phyloP scores from a whole-genome alignment of 129 eudicot species.

The Oenanthe sinensis region DNA sequence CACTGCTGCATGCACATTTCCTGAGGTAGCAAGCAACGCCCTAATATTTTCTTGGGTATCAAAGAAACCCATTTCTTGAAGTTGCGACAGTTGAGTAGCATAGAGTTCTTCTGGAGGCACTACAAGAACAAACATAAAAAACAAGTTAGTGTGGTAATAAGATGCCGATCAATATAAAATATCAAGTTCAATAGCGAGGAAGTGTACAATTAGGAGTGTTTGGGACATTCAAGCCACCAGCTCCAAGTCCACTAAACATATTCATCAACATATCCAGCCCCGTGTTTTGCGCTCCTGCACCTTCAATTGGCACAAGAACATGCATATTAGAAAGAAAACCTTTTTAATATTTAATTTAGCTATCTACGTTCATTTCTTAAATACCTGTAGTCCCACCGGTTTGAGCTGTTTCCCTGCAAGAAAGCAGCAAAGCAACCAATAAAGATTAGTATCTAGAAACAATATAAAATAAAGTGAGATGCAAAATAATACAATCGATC shows the following conservation, averaged over 20 bases:
- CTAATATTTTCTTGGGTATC: slow-evolving; percentile 81
- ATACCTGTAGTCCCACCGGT: slow-evolving; percentile 48
- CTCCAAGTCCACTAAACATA: slow-evolving; percentile 70
- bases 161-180: not conserved
- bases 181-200: not conserved
- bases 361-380: not conserved
- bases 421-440: slow-evolving; percentile 1
- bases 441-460: not conserved
- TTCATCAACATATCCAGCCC: slow-evolving; percentile 63
- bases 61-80: slow-evolving; percentile 93
- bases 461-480: not conserved
- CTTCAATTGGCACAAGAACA: slow-evolving; percentile 4
- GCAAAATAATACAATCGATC: not conserved
- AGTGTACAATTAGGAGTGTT: slow-evolving; percentile 48
- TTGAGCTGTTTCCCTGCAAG: slow-evolving; percentile 60
- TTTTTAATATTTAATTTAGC: not conserved
- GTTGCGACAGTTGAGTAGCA: slow-evolving; percentile 80
- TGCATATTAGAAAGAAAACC: not conserved
- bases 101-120: slow-evolving; percentile 90
- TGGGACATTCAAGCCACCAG: slow-evolving; percentile 39
- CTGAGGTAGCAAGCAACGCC: slow-evolving; percentile 70
- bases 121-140: slow-evolving; percentile 16
- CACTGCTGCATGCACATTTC: slow-evolving; percentile 95
- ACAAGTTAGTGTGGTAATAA: not conserved
- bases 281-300: slow-evolving; percentile 50